A percentile compares a stretch with the other conserved stretches of the same genome.
Conservation (phyloP, 1,284 basidiomycete species). For the Phellinidium pouzarii region DNA sequence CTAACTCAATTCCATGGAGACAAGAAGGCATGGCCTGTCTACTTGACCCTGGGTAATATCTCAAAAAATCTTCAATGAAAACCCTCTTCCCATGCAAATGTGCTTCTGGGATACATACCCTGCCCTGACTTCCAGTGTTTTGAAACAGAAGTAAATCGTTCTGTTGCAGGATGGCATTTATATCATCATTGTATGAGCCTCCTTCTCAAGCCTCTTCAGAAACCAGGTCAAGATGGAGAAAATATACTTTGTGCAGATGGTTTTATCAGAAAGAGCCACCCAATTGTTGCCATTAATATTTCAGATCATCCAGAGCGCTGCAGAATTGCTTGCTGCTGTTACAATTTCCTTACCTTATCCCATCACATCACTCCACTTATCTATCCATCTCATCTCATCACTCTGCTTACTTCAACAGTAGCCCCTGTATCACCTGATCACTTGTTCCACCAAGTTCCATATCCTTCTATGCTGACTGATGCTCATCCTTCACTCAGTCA, state of each 20-base stretch:
- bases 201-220: conserved; percentile 19
- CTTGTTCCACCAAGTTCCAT: too few species aligned
- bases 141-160: background rate
- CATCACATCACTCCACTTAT: too few species aligned
- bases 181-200: conserved; percentile 23
- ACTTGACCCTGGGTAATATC: conserved; percentile 26
- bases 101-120: conserved; percentile 25
- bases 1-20: conserved; percentile 23
- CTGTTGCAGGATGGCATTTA: conserved; percentile 3
- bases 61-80: conserved; percentile 20
- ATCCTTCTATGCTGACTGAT: too few species aligned
- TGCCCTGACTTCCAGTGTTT: conserved; percentile 15
- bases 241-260: conserved; percentile 21
- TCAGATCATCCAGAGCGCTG: too few species aligned
- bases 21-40: conserved; percentile 24
- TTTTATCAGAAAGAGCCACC: conserved; percentile 17
- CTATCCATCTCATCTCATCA: too few species aligned
- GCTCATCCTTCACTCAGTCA: too few species aligned
- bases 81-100: conserved; percentile 20
- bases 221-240: conserved; percentile 19
- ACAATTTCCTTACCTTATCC: too few species aligned
- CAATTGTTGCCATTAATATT: conserved; percentile 22
- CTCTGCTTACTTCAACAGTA: too few species aligned
- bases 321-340: too few species aligned
- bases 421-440: too few species aligned